Base-by-base conservation (phyloP, 1,139 yeast genomes). In the Nadsonia commutata region DNA sequence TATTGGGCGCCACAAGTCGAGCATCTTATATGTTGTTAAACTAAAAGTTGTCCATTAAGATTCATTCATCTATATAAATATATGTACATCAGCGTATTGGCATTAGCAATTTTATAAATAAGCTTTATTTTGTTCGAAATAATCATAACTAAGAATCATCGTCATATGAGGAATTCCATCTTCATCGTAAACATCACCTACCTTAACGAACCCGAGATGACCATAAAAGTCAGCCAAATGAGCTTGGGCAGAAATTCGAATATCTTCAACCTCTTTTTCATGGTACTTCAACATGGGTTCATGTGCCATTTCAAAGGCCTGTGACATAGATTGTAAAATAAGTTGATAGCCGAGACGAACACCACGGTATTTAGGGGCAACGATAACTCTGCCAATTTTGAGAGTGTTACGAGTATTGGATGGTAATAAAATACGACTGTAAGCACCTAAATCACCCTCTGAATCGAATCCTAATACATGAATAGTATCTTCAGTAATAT, bases 111-210 rank as follows among this genome's bases (percentile, higher is more conserved):
- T n/a, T n/a, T n/a, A n/a, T n/a, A n/a, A n/a, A n/a, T n/a, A n/a
- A n/a, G n/a, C n/a, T n/a, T n/a, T n/a, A n/a, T n/a, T n/a, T n/a
- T n/a, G n/a, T n/a, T n/a, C n/a, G n/a, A n/a, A n/a, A n/a, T n/a
- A 11, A 20, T 18, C 20, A 21, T 31, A 39, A 38, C 21, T 37
- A n/a, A 20, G 33, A 18, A 20, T 42, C 53, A 51, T 49, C 36
- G 49, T 43, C 3, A 48, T 22, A 39, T 51, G 54, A 47, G 48
- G 45, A 7, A 51, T 50, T 7, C 44, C 48, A 8, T 46, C 52
- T 19, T 43, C 44, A 5, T 44, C 43, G n/a, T 43, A 43, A 36
- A 41, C 46, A 11, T 44, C 46, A 2, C 47, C 37, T 1, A 37
- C 18, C 2, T 39, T 20, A 2, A 16, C 38, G 36, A 51, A 51